A percentile compares a stretch with the other conserved stretches of the same genome.
phyloP scores from a whole-genome alignment of 2,329 filamentous ascomycete genomes.

The Colletotrichum viniferum region DNA sequence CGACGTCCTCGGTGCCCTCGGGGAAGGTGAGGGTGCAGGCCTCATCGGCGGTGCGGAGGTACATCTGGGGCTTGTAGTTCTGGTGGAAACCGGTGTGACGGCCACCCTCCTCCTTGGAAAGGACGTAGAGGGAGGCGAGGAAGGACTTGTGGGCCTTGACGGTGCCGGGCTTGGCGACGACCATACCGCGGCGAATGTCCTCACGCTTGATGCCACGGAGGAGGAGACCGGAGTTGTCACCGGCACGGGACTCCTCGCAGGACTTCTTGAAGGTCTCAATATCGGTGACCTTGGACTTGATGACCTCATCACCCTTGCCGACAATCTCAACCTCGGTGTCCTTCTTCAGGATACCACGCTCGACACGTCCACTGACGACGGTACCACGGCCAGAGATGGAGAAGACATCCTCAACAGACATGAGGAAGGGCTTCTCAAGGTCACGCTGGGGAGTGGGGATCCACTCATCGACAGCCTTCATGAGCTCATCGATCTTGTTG shows the following conservation, averaged over 20 bases:
- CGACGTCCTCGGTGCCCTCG: constrained; percentile 75
- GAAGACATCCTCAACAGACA: constrained; percentile 95
- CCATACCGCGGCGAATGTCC: constrained; percentile 94
- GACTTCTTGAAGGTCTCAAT: constrained; percentile 99
- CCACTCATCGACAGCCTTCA: constrained; percentile 90
- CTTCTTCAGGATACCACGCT: constrained; percentile 92
- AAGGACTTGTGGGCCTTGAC: constrained; percentile 91
- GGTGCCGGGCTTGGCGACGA: constrained; percentile 81
- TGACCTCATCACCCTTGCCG: constrained; percentile 78
- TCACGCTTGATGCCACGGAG: constrained; percentile 96
- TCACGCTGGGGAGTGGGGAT: constrained; percentile 95
- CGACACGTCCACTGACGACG: constrained; percentile 94
- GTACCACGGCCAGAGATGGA: constrained; percentile 93
- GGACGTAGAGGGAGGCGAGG: constrained; percentile 93
- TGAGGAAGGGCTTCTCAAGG: constrained; percentile 97
- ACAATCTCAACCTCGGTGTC: constrained; percentile 95
- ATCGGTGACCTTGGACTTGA: constrained; percentile 99
- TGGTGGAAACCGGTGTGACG: constrained; percentile 93
- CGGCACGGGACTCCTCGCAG: constrained; percentile 92
- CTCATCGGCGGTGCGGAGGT: constrained; percentile 89
- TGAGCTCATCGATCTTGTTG: constrained; percentile 88
- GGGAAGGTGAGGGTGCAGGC: constrained; percentile 83
- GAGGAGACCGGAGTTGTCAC: constrained; percentile 97
- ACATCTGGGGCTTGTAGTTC: constrained; percentile 98
- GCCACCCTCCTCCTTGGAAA: constrained; percentile 97